Evolutionary conservation across 495 filamentous ascomycete species (phyloP).

Genomic region (Aspergillus cavernicola): DNA sequence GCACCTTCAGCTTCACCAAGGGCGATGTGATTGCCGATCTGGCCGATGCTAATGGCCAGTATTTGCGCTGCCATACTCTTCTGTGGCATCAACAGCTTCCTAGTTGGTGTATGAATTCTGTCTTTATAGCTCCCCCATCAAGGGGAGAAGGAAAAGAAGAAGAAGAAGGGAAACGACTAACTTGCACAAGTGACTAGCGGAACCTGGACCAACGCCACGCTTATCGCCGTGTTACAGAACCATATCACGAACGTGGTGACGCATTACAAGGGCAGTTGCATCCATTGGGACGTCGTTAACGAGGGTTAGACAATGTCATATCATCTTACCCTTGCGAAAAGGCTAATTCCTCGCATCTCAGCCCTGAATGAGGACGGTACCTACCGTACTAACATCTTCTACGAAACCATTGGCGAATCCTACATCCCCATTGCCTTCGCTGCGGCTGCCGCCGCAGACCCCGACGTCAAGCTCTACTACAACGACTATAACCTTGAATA

Average conservation of each 20-base stretch:
- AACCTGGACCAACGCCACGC: conserved; percentile 49
- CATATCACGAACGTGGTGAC: conserved; percentile 51
- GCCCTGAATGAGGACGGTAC: conserved; percentile 47
- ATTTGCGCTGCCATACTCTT: conserved; percentile 8
- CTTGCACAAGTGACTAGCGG: conserved; percentile 41
- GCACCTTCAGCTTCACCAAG: conserved; percentile 3
- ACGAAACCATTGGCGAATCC: conserved; percentile 38
- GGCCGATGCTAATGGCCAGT: conserved; percentile 8
- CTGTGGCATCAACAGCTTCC: conserved; percentile 24
- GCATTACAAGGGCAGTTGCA: conserved; percentile 54
- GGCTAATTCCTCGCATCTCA: conserved; percentile 5
- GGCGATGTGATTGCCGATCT: conserved; percentile 5
- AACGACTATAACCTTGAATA: conserved; percentile 67
- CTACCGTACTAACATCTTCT: conserved; percentile 40
- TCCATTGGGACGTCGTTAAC: conserved; percentile 43
- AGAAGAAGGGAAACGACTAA: too few relatives aligned
- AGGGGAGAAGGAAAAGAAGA: too few relatives aligned
- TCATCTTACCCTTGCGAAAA: neutral
- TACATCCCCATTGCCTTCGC: conserved; percentile 46
- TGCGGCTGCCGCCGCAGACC: conserved; percentile 47
- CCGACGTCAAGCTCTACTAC: conserved; percentile 56
- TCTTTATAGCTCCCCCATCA: neutral
- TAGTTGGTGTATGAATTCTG: conserved; percentile 41
- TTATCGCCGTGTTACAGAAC: conserved; percentile 48
- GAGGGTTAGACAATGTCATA: conserved; percentile 25